Evolutionary conservation across 2,329 filamentous ascomycete species (phyloP).

Genomic region (Aaosphaeria pasadenensis): DNA sequence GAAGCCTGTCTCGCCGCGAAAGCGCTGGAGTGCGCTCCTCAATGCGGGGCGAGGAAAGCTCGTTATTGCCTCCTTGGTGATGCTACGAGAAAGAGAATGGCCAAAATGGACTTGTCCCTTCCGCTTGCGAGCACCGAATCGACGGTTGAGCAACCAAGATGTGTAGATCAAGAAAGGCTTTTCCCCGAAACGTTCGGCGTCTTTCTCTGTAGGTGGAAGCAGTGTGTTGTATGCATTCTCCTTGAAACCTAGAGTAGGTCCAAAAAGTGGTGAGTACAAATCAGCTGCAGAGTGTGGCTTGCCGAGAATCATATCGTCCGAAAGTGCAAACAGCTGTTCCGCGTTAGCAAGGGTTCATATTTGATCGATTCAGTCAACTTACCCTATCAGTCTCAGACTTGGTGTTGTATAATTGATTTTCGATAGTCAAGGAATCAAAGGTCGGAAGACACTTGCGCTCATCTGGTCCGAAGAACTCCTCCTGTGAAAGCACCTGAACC

Average conservation of each 20-base stretch:
- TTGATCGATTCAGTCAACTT: conserved; percentile 5
- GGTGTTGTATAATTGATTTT: conserved; percentile 45
- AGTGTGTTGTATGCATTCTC: conserved; percentile 41
- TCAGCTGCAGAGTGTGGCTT: conserved; percentile 43
- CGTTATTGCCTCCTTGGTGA: conserved; percentile 40
- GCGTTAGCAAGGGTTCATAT: conserved; percentile 1
- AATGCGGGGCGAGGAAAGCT: conserved; percentile 42
- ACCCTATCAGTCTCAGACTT: conserved; percentile 38
- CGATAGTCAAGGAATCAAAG: conserved; percentile 45
- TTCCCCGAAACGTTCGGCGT: conserved; percentile 40
- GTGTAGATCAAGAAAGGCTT: conserved; percentile 47
- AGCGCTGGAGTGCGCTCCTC: conserved; percentile 41
- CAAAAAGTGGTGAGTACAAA: conserved; percentile 45
- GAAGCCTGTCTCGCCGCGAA: conserved; percentile 42
- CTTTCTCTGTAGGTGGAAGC: conserved; percentile 30
- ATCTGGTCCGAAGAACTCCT: conserved; percentile 42
- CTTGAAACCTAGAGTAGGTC: conserved; percentile 44
- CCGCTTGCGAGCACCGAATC: conserved; percentile 45
- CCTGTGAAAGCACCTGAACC: conserved; percentile 41
- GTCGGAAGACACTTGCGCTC: conserved; percentile 42
- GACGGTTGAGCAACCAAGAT: conserved; percentile 44
- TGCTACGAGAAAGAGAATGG: conserved; percentile 41
- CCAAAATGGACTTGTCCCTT: conserved; percentile 45
- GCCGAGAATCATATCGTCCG: conserved; percentile 46
- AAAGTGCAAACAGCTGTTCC: conserved; percentile 39